A percentile compares a stretch with the other conserved stretches of the same genome.
phyloP scores from a whole-genome alignment of 179 eudicot species.

The Actinidia polygama region DNA sequence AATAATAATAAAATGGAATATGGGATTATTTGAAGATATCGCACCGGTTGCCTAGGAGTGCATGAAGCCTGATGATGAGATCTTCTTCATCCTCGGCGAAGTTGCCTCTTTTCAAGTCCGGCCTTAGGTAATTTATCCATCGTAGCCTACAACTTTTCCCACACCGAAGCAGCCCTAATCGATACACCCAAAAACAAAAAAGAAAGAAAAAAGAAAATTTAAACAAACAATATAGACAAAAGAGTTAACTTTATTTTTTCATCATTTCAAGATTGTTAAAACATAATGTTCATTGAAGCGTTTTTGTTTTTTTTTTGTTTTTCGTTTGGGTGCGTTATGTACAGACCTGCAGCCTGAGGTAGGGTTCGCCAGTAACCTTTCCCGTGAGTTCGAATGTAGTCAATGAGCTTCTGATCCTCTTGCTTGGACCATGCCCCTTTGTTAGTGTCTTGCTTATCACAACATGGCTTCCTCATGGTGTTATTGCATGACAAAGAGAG shows the following conservation, averaged over 20 bases:
- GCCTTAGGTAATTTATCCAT: slow-evolving; percentile 35
- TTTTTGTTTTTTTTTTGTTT: neutral
- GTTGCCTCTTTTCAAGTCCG: slow-evolving; percentile 32
- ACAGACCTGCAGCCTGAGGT: slow-evolving; percentile 35
- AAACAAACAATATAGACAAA: neutral
- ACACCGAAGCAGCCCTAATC: slow-evolving; percentile 32
- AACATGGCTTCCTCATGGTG: slow-evolving; percentile 35
- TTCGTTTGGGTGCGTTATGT: neutral
- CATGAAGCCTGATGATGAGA: slow-evolving; percentile 39
- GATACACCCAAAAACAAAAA: neutral
- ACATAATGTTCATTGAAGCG: neutral
- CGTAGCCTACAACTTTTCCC: slow-evolving; percentile 36
- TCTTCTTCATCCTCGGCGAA: slow-evolving; percentile 35
- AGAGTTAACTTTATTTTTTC: neutral
- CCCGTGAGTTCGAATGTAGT: slow-evolving; percentile 25
- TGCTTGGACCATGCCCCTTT: slow-evolving; percentile 39
- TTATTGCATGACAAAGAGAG: neutral
- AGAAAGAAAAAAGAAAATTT: neutral
- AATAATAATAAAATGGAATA: neutral
- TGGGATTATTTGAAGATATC: neutral
- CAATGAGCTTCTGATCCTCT: slow-evolving; percentile 36
- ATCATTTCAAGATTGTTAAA: neutral
- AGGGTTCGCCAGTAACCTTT: slow-evolving; percentile 34
- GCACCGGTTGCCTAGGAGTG: slow-evolving; percentile 32
- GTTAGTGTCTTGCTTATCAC: slow-evolving; percentile 34